A percentile compares a stretch with the other conserved stretches of the same genome.
Evolutionary conservation across 148 eudicot species (phyloP).

Genomic region (Vaccinium vitisidaea): DNA sequence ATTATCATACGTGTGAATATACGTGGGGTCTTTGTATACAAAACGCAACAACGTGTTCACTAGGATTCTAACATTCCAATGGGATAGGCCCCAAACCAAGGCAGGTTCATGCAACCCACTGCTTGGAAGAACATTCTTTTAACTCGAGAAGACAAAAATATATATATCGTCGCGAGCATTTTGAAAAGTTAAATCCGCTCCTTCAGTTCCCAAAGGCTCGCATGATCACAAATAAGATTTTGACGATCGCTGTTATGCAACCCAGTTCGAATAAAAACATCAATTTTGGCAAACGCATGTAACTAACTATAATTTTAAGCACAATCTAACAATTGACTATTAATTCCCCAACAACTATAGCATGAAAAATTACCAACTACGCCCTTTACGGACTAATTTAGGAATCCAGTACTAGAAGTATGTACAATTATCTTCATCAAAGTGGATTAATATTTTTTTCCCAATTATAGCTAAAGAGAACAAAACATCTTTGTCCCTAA

Average conservation of each 20-base stretch:
- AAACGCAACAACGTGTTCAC: too few species aligned
- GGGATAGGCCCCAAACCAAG: not conserved
- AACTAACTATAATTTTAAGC: not conserved
- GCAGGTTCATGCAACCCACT: not conserved
- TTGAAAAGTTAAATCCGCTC: too few species aligned
- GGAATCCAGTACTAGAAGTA: not conserved
- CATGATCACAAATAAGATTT: too few species aligned
- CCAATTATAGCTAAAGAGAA: too few species aligned
- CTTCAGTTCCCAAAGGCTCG: too few species aligned
- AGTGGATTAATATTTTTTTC: not conserved
- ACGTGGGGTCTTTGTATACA: too few species aligned
- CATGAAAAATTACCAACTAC: not conserved
- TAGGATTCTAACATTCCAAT: not conserved
- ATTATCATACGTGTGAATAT: too few species aligned
- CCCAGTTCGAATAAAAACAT: not conserved
- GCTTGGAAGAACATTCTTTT: not conserved
- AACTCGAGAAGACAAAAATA: not conserved
- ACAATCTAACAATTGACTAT: too few species aligned
- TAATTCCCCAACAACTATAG: not conserved
- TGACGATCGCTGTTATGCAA: too few species aligned
- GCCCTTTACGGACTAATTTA: not conserved
- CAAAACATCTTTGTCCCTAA: not conserved
- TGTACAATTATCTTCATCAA: not conserved
- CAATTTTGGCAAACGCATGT: not conserved
- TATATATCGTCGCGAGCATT: not conserved